Percentiles rank a stretch among this genome's conserved stretches.
These are phyloP conservation scores for Tolypocladium tropicale DNA, from an alignment of 2,329 filamentous ascomycete genomes.

Conservation along the genomic window DNA sequence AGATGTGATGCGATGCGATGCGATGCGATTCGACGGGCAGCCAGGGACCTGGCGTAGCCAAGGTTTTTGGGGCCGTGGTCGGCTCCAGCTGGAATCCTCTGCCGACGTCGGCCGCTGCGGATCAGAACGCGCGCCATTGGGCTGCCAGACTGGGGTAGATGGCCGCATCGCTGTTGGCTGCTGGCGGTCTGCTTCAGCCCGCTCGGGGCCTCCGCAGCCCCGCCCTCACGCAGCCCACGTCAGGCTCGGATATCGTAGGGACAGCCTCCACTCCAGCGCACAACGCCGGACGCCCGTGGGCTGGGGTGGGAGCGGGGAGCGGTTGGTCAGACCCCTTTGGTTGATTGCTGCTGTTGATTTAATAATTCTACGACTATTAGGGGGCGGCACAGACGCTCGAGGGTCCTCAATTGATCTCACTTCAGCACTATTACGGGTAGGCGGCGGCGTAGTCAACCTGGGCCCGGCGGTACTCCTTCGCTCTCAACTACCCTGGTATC, in stretches of 20 bases:
- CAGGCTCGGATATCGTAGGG: neutral
- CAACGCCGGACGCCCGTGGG: neutral
- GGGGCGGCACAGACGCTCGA: too few relatives aligned
- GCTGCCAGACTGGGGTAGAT: neutral
- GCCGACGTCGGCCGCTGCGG: slow-evolving; percentile 5
- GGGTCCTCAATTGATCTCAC: too few relatives aligned
- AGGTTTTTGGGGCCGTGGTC: neutral
- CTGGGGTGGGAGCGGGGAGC: too few relatives aligned
- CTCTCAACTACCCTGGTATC: too few relatives aligned
- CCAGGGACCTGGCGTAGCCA: neutral
- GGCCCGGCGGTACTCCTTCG: too few relatives aligned
- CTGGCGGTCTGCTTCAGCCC: neutral
- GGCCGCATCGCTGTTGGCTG: neutral
- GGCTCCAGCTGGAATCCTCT: neutral
- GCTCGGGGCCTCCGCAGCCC: neutral
- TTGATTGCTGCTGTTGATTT: too few relatives aligned
- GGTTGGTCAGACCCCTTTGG: neutral
- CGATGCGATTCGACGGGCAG: neutral
- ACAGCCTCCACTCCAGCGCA: neutral
- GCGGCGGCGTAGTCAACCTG: too few relatives aligned
- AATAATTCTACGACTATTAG: too few relatives aligned
- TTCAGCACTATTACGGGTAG: too few relatives aligned
- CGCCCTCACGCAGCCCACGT: neutral
- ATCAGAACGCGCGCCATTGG: slow-evolving; percentile 1
- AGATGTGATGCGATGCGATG: neutral